phyloP scores from a whole-genome alignment of 2,329 filamentous ascomycete genomes.

The Cercospora berteroae region DNA sequence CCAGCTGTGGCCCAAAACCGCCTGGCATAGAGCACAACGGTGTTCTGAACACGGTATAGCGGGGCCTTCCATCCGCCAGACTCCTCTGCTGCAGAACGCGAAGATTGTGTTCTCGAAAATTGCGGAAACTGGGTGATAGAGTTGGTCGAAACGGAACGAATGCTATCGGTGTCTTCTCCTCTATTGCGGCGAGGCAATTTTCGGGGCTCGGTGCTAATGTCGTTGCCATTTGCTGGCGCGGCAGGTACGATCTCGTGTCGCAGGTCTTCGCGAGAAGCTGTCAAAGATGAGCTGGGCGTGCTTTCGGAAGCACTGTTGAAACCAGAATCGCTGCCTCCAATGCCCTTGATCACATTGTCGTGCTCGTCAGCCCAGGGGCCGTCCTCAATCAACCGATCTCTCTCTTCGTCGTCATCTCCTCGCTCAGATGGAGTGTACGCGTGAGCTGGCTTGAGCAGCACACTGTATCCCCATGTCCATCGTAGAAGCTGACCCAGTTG shows the following conservation, averaged over 20 bases:
- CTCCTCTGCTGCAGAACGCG: constrained; percentile 11
- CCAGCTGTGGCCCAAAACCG: constrained; percentile 33
- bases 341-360: constrained; percentile 26
- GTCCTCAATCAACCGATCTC: constrained; percentile 43
- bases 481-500: constrained; percentile 91
- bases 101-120: constrained; percentile 32
- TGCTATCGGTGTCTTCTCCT: constrained; percentile 17
- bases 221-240: constrained; percentile 52
- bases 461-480: constrained; percentile 98
- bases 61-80: constrained; percentile 29
- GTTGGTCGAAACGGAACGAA: constrained; percentile 44
- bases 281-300: constrained; percentile 40
- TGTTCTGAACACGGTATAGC: constrained; percentile 25
- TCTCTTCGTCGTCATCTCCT: constrained; percentile 52
- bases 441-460: constrained; percentile 82
- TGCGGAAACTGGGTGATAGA: constrained; percentile 53
- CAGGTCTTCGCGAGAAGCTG: constrained; percentile 14
- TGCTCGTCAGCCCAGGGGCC: constrained; percentile 57
- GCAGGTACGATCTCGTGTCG: constrained; percentile 33
- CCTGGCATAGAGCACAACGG: constrained; percentile 26
- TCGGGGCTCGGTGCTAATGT: constrained; percentile 40
- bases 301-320: constrained; percentile 47
- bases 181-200: constrained; percentile 37
- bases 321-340: constrained; percentile 40
- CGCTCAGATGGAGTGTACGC: constrained; percentile 65